Base-by-base conservation (phyloP, 306 rosid genomes). In the Heteromeles arbutifolia region DNA sequence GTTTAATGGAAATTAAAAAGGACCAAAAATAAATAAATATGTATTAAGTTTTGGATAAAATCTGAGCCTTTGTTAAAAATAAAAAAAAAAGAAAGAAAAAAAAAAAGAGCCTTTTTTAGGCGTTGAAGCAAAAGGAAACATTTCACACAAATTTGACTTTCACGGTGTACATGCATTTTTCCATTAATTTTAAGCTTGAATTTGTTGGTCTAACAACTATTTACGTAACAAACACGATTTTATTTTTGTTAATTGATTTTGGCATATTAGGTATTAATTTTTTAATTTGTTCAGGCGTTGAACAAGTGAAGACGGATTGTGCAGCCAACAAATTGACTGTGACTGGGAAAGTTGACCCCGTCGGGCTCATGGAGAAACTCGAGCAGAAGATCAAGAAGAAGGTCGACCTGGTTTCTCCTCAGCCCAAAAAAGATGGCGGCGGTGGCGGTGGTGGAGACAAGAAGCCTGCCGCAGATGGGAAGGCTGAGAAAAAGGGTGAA, bases 381-480 rank as follows among this genome's bases (percentile, higher is more conserved):
- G 92, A 83, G 9, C 84, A 86, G 18, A 92, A 85, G 74, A 86
- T 74, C 19, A 89, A 85, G 65, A 89, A 87, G 87, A 90, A 92
- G 50, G 96, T 95, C 14, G 99, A 95, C 28, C 69, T 92, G 11
- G 45, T 92, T 39, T 84, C 93, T 21, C 78, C 97, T 18, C 93
- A 72, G 70, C 90, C 92, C 0, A 83, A 80, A 65, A 90, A 92
- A 72, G 90, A 90, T 7, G 83, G 79, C 32, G 88, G 83, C 80
- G 88, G 80, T 4, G 89, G 82, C 34, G 86, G 63, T 2, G 77
- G 67, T 1, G 52, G 68, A 2, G 85, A 53, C 9, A 67, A 81
- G 4, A 87, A 87, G 69, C 26, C 80, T 0, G 90, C 71, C 32
- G 63, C 63, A 18, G 81, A 69, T 19, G 84, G 61, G 2, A 72